These are phyloP conservation scores for Hamigera avellanea DNA, from an alignment of 495 filamentous ascomycete species.

Conservation along the genomic window DNA sequence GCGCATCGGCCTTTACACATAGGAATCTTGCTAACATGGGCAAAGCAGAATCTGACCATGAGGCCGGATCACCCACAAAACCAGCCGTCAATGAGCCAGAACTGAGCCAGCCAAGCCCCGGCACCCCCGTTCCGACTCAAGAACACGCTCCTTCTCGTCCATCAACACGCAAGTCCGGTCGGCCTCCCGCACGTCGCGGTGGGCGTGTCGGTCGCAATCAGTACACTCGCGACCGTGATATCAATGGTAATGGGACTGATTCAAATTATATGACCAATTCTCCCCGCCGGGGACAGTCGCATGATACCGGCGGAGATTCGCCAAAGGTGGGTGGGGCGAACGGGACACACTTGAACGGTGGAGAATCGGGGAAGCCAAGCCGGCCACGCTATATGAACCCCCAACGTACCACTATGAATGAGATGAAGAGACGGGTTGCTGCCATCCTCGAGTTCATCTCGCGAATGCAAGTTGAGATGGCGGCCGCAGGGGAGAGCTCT, in stretches of 20 bases:
- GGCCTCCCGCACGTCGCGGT: constrained; percentile 49
- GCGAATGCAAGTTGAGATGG: constrained; percentile 82
- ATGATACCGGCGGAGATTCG: constrained; percentile 41
- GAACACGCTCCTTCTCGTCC: constrained; percentile 29
- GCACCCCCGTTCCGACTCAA: constrained; percentile 37
- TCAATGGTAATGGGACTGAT: constrained; percentile 41
- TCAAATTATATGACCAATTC: constrained; percentile 31
- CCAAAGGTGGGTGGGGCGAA: constrained; percentile 24
- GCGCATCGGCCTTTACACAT: neutral
- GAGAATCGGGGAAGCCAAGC: constrained; percentile 40
- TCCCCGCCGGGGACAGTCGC: constrained; percentile 54
- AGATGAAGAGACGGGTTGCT: constrained; percentile 79
- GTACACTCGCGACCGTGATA: constrained; percentile 67
- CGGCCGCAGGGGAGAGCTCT: constrained; percentile 34
- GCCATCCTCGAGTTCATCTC: constrained; percentile 85
- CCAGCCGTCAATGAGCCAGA: constrained; percentile 25
- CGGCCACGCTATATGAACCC: constrained; percentile 46
- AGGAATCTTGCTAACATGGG: constrained; percentile 3
- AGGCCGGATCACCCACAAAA: constrained; percentile 29
- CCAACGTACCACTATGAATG: constrained; percentile 65
- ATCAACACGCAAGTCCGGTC: constrained; percentile 54
- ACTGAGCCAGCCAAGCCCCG: constrained; percentile 37
- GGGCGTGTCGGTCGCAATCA: constrained; percentile 74
- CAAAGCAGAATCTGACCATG: constrained; percentile 25
- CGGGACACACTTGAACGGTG: constrained; percentile 28